These are phyloP conservation scores for Stromatinia cepivora DNA, from an alignment of 2,329 filamentous ascomycete species.

Conservation along the genomic window DNA sequence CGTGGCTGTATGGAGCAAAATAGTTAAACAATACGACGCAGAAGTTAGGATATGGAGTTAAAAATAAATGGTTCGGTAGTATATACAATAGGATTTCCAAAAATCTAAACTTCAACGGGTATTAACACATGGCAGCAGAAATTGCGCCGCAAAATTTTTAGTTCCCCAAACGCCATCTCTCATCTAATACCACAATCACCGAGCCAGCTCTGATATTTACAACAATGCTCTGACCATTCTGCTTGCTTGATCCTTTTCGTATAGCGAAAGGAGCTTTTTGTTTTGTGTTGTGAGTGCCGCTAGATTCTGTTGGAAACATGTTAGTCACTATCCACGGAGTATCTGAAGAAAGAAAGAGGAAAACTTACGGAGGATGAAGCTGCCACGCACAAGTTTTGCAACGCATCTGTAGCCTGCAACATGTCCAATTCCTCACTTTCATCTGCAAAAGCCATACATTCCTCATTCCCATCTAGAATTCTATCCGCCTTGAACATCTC, in stretches of 20 bases:
- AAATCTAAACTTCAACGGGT: background rate
- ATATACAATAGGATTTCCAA: background rate
- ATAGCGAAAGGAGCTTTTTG: background rate
- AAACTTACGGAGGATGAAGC: conserved; percentile 2
- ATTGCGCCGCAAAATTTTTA: background rate
- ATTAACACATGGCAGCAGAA: background rate
- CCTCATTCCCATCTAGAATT: background rate
- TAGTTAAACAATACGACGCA: background rate
- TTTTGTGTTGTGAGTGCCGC: conserved; percentile 9
- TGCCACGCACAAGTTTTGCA: background rate
- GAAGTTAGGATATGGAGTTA: background rate
- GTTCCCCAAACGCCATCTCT: background rate
- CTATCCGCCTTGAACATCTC: conserved; percentile 13
- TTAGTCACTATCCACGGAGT: background rate
- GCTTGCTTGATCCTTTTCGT: conserved; percentile 4
- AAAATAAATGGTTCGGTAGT: background rate
- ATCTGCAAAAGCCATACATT: background rate
- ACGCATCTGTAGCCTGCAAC: background rate
- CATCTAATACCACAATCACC: background rate
- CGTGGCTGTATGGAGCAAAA: background rate
- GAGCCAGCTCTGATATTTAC: background rate
- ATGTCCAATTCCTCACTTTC: background rate
- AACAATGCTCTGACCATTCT: conserved; percentile 14
- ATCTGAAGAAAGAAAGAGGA: background rate
- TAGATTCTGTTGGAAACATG: conserved; percentile 10